Conservation (phyloP, 1,139 yeast species). For the Yamadazyma oceani region DNA sequence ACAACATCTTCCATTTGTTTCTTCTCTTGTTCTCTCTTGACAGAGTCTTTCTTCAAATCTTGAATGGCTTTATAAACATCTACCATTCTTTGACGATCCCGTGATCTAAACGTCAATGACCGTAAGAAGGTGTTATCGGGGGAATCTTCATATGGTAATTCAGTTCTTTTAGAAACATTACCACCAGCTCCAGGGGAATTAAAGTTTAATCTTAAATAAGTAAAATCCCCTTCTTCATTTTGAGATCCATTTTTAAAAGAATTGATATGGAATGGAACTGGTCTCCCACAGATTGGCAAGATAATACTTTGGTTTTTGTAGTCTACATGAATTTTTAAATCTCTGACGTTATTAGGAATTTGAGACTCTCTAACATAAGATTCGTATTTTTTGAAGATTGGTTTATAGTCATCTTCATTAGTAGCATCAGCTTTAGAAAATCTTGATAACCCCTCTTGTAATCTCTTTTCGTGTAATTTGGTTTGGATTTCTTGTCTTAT, state of each 20-base stretch:
- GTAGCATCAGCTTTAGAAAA: conserved; percentile 75
- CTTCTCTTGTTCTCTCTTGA: conserved; percentile 86
- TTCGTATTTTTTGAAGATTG: conserved; percentile 86
- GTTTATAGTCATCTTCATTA: conserved; percentile 63
- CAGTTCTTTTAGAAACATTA: conserved; percentile 65
- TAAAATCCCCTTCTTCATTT: conserved; percentile 94
- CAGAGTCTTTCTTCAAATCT: conserved; percentile 89
- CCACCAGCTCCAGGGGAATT: conserved; percentile 91
- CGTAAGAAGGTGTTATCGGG: conserved; percentile 85
- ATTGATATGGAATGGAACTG: conserved; percentile 96
- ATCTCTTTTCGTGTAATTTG: conserved; percentile 80
- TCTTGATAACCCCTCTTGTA: conserved; percentile 79
- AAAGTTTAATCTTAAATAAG: conserved; percentile 86
- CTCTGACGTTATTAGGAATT: conserved; percentile 80
- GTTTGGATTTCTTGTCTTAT: conserved; percentile 81
- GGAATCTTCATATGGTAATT: conserved; percentile 87
- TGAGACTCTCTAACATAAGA: conserved; percentile 92
- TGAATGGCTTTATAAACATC: conserved; percentile 89
- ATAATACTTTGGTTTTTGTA: conserved; percentile 84
- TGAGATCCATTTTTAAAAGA: conserved; percentile 93
- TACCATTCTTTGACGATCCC: conserved; percentile 88
- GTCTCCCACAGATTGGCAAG: conserved; percentile 91
- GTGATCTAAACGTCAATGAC: conserved; percentile 83
- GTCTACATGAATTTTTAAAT: conserved; percentile 85
- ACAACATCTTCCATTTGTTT: conserved; percentile 95